These are phyloP conservation scores for Paramecium pentaurelia DNA, from an alignment of 73 alveolate species.

Conservation along the genomic window DNA sequence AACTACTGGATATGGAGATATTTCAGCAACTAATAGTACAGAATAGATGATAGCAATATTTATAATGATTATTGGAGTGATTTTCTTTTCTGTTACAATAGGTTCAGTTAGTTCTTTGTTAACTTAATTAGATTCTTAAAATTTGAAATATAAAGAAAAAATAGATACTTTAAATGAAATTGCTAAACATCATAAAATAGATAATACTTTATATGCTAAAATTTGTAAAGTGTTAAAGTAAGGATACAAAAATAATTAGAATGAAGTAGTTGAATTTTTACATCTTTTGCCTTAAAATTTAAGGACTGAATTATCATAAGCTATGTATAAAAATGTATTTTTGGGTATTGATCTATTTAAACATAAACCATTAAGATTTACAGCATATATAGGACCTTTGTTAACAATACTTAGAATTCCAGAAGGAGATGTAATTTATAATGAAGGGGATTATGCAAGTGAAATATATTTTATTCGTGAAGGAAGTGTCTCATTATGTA, in stretches of 20 bases:
- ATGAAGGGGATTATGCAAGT: constrained; percentile 1
- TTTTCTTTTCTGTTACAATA: neutral
- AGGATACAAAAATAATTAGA: neutral
- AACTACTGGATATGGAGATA: neutral
- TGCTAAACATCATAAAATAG: neutral
- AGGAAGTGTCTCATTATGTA: neutral
- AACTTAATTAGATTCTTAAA: neutral
- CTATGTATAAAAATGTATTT: constrained; percentile 23
- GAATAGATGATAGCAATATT: neutral
- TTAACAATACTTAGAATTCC: neutral
- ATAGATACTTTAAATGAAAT: neutral
- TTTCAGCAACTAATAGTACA: neutral
- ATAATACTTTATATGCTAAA: neutral
- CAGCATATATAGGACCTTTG: constrained; percentile 17
- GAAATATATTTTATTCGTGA: neutral
- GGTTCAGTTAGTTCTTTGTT: neutral
- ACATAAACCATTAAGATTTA: constrained; percentile 1
- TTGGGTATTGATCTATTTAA: neutral
- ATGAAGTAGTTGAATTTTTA: neutral
- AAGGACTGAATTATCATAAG: neutral
- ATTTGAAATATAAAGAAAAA: neutral
- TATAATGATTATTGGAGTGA: neutral
- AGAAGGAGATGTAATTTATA: constrained; percentile 20
- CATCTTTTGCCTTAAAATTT: neutral
- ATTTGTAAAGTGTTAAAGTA: neutral